Percentiles rank a stretch among this genome's conserved stretches.
phyloP scores from a whole-genome alignment of 257 asterid genomes.

The Solanum sejunctum region DNA sequence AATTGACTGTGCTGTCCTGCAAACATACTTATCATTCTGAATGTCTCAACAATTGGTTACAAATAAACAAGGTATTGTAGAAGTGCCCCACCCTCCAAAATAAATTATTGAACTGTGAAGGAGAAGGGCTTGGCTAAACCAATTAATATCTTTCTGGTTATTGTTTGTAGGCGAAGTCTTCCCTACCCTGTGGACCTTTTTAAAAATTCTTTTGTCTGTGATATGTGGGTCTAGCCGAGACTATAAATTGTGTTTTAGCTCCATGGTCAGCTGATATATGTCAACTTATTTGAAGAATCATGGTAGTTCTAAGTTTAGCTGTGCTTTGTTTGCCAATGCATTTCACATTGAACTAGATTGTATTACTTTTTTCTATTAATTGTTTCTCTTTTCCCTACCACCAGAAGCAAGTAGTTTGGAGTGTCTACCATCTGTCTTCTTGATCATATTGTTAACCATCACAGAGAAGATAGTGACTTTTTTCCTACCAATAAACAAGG shows the following conservation, averaged over 20 bases:
- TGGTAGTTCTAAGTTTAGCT: background rate
- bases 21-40: slow-evolving; percentile 79
- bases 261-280: background rate
- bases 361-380: background rate
- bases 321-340: background rate
- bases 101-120: background rate
- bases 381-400: background rate
- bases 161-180: background rate
- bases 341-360: background rate
- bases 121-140: background rate
- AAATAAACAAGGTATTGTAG: slow-evolving; percentile 63
- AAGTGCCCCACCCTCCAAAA: background rate
- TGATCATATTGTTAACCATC: no score
- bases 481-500: no score
- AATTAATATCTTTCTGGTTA: background rate
- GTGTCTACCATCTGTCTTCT: no score
- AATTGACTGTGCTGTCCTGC: slow-evolving; percentile 72
- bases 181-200: background rate
- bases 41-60: slow-evolving; percentile 75
- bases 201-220: background rate
- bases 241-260: background rate
- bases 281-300: background rate
- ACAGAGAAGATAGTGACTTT: no score
- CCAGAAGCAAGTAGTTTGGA: no score
- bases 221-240: background rate